These are phyloP conservation scores for Scopulariopsis brevicaulis DNA, from an alignment of 2,329 filamentous ascomycete genomes.

Conservation along the genomic window DNA sequence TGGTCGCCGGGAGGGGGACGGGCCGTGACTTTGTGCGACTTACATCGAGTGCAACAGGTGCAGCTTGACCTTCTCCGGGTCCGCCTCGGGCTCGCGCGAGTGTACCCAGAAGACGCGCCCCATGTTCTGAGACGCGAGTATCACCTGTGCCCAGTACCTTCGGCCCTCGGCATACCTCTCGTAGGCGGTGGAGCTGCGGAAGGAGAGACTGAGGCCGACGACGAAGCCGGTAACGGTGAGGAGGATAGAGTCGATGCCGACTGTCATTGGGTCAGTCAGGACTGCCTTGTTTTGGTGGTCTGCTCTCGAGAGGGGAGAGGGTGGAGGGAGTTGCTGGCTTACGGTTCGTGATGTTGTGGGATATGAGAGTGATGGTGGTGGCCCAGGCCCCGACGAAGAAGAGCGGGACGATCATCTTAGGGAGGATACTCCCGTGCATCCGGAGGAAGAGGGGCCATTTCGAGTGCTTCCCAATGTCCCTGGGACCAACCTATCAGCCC, in stretches of 20 bases:
- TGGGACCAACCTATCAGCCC: conserved; percentile 34
- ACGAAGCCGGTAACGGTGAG: conserved; percentile 74
- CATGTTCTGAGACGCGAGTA: conserved; percentile 52
- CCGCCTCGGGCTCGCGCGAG: conserved; percentile 7
- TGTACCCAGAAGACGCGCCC: conserved; percentile 80
- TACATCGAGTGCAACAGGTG: conserved; percentile 9
- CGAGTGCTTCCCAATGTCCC: conserved; percentile 61
- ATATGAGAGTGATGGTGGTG: conserved; percentile 50
- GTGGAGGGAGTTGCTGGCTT: conserved; percentile 3
- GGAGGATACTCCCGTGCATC: conserved; percentile 64
- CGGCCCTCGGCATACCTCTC: conserved; percentile 59
- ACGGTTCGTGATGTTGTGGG: conserved; percentile 22
- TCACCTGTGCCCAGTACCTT: conserved; percentile 50
- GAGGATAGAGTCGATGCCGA: conserved; percentile 48
- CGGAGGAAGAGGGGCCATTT: conserved; percentile 68
- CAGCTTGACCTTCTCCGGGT: conserved; percentile 10
- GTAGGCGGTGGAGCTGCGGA: conserved; percentile 67
- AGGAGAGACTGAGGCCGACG: conserved; percentile 66
- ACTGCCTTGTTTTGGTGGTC: too few relatives aligned
- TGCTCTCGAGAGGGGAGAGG: conserved; percentile 10
- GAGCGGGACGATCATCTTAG: conserved; percentile 63
- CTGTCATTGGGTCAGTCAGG: not conserved
- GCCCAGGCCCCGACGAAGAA: conserved; percentile 52
- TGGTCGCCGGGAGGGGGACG: too few relatives aligned
- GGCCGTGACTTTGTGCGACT: too few relatives aligned